Conservation (phyloP, 371 early-diverging fungal species). For the Coelomomyces lativittatus region DNA sequence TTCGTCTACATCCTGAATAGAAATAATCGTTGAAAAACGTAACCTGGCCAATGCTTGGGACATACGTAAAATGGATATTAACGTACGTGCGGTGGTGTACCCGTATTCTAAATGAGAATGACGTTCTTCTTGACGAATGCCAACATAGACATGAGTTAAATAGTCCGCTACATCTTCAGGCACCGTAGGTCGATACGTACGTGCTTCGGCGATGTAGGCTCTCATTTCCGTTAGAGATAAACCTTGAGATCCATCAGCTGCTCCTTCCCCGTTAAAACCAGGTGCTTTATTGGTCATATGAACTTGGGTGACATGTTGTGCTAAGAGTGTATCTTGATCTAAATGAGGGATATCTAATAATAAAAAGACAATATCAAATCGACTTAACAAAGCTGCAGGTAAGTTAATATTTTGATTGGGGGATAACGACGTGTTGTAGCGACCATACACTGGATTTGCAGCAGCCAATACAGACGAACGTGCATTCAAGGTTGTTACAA, state of each 20-base stretch:
- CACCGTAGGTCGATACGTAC: constrained; percentile 52
- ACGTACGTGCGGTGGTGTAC: constrained; percentile 61
- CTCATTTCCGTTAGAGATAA: constrained; percentile 12
- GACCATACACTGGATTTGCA: constrained; percentile 71
- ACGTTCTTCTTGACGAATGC: constrained; percentile 46
- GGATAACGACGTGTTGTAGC: constrained; percentile 60
- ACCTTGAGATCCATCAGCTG: constrained; percentile 51
- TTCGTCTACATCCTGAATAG: constrained; percentile 77
- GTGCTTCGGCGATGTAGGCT: constrained; percentile 60
- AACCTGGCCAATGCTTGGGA: constrained; percentile 77
- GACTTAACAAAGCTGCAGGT: constrained; percentile 81
- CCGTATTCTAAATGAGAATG: constrained; percentile 1
- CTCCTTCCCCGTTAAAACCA: constrained; percentile 33
- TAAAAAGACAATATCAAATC: constrained; percentile 92
- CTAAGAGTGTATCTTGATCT: constrained; percentile 55
- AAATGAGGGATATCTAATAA: constrained; percentile 62
- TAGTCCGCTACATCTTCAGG: constrained; percentile 59
- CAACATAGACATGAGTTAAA: constrained; percentile 72
- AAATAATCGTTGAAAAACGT: constrained; percentile 59
- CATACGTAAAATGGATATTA: constrained; percentile 80
- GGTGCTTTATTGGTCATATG: constrained; percentile 67
- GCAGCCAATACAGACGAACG: constrained; percentile 77
- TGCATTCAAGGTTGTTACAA: constrained; percentile 80
- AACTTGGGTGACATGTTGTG: constrained; percentile 79
- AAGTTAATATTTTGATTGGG: constrained; percentile 86